These are phyloP conservation scores for Schizochytrium sp. DNA, from an alignment of 108 stramenopile genomes.

Conservation along the genomic window DNA sequence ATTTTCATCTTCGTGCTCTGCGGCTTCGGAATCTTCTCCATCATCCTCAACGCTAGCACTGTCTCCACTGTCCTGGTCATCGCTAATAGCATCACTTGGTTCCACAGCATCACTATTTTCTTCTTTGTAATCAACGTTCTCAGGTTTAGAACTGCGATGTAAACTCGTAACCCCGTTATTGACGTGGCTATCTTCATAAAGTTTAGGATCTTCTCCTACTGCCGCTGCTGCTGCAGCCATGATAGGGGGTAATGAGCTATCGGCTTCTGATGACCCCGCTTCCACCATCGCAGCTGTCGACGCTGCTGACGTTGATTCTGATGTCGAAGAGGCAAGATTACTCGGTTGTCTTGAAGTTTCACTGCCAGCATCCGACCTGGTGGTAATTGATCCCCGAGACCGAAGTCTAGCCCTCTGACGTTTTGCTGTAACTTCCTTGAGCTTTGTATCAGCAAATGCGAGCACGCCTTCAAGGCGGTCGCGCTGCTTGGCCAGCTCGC, in stretches of 20 bases:
- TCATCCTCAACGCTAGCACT: neutral
- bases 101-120: neutral
- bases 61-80: neutral
- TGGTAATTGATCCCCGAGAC: neutral
- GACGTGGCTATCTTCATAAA: no score
- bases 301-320: neutral
- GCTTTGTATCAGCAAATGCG: constrained; percentile 9
- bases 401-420: neutral
- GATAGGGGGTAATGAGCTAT: neutral
- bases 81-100: neutral
- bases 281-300: neutral
- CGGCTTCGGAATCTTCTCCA: neutral
- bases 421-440: constrained; percentile 11
- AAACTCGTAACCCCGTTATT: no score
- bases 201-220: neutral
- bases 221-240: neutral
- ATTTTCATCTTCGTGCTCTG: constrained; percentile 41
- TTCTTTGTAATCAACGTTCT: no score
- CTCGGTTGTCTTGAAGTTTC: neutral
- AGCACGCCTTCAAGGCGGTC: constrained; percentile 59
- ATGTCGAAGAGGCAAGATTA: neutral
- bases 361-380: neutral
- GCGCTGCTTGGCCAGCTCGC: constrained; percentile 46
- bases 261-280: neutral
- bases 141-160: no score